These are phyloP conservation scores for Tetrastigma voinierianum DNA, from an alignment of 164 flowering plant genomes.

Conservation along the genomic window DNA sequence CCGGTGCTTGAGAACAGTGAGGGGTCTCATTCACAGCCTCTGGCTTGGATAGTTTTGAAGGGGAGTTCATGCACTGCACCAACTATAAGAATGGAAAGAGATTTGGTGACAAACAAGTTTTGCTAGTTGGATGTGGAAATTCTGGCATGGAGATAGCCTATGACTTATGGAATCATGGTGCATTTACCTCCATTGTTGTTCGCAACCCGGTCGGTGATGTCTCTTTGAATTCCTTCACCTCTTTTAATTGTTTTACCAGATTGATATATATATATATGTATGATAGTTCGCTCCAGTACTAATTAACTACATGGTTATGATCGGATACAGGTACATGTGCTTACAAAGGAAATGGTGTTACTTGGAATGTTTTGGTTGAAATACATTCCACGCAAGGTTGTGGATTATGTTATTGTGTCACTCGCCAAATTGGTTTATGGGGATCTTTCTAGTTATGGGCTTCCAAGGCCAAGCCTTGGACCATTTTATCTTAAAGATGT, in stretches of 20 bases:
- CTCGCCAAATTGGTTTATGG: conserved; percentile 21
- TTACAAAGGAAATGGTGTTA: conserved; percentile 22
- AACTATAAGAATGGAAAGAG: conserved; percentile 38
- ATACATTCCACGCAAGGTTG: conserved; percentile 10
- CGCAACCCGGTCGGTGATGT: conserved; percentile 57
- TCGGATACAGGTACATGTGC: conserved; percentile 27
- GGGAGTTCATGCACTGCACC: conserved; percentile 27
- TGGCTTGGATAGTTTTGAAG: conserved; percentile 27
- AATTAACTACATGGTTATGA: too few relatives aligned
- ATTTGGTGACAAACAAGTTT: conserved; percentile 34
- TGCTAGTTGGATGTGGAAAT: conserved; percentile 71
- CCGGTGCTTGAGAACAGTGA: conserved; percentile 33
- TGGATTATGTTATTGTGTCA: conserved; percentile 11
- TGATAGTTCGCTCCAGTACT: neutral
- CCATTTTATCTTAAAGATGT: conserved; percentile 31
- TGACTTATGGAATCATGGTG: conserved; percentile 46
- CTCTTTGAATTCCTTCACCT: neutral
- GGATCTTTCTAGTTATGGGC: conserved; percentile 25
- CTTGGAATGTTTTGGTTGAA: conserved; percentile 24
- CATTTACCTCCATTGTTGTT: conserved; percentile 47
- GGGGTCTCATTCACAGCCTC: conserved; percentile 19
- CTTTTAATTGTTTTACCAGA: neutral
- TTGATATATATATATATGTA: neutral
- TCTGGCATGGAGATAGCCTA: conserved; percentile 71
- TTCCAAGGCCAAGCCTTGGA: conserved; percentile 30